Conservation (phyloP, 2,329 filamentous ascomycete genomes). For the Chrysoporthe deuterocubensis region DNA sequence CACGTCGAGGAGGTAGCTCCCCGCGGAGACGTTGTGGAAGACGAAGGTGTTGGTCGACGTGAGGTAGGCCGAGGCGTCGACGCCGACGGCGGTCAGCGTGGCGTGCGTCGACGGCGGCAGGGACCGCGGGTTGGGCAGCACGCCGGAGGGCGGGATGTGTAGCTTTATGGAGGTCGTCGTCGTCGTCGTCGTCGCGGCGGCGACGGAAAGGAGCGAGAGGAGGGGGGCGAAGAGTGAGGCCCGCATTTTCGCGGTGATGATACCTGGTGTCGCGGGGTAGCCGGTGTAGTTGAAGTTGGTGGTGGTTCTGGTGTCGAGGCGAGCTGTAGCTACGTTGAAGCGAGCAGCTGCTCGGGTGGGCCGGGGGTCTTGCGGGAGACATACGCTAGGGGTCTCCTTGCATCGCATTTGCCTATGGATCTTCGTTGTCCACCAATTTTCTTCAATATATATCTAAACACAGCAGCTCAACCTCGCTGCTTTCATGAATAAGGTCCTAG, state of each 20-base stretch:
- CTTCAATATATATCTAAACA: neutral
- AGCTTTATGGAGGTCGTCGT: constrained; percentile 50
- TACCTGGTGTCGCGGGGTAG: constrained; percentile 3
- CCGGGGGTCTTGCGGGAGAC: constrained; percentile 3
- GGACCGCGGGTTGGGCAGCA: constrained; percentile 52
- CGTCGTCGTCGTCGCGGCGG: constrained; percentile 31
- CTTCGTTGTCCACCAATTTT: neutral
- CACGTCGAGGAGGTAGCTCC: constrained; percentile 82
- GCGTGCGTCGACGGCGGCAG: constrained; percentile 71
- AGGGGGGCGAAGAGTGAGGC: constrained; percentile 37
- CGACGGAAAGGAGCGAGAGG: constrained; percentile 39
- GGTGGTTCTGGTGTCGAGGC: neutral
- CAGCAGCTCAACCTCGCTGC: neutral
- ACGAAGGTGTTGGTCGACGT: constrained; percentile 72
- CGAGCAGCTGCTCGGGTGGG: neutral
- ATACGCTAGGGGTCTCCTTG: neutral
- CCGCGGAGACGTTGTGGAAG: constrained; percentile 72
- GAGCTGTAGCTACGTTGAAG: neutral
- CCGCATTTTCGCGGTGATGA: constrained; percentile 20
- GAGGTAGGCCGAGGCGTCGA: constrained; percentile 60
- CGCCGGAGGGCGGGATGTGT: constrained; percentile 43
- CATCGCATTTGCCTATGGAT: neutral
- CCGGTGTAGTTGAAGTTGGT: neutral
- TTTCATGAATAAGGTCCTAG: neutral
- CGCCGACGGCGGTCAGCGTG: constrained; percentile 52